phyloP scores from a whole-genome alignment of 306 rosid genomes.

The Glycine soja region DNA sequence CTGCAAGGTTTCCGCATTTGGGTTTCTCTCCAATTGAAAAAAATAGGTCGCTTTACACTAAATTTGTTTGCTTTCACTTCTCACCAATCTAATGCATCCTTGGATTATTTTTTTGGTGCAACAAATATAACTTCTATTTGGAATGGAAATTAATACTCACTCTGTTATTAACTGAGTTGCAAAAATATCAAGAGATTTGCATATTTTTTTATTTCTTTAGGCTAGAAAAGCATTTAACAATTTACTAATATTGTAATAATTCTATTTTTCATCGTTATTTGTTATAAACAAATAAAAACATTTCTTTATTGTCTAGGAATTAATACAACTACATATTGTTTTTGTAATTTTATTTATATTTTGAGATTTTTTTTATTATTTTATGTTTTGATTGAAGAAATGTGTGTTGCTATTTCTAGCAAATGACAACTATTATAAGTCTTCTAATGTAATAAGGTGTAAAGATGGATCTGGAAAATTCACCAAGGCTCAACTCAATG shows the following conservation, averaged over 20 bases:
- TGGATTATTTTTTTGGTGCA: conserved; percentile 31
- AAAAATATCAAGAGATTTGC: background rate
- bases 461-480: conserved; percentile 85
- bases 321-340: background rate
- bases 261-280: background rate
- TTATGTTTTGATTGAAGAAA: background rate
- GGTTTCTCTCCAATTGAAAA: conserved; percentile 48
- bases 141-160: conserved; percentile 12
- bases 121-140: background rate
- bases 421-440: conserved; percentile 80
- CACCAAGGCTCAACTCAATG: conserved; percentile 82
- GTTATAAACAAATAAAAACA: background rate
- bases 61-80: conserved; percentile 21
- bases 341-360: background rate
- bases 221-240: conserved; percentile 3
- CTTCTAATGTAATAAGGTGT: conserved; percentile 73
- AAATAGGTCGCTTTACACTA: conserved; percentile 53
- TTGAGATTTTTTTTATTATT: background rate
- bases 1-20: conserved; percentile 51
- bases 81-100: conserved; percentile 43
- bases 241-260: background rate
- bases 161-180: conserved; percentile 23
- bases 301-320: conserved; percentile 13
- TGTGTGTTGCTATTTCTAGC: conserved; percentile 27
- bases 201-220: background rate